Base-by-base conservation (phyloP, 148 eudicot species). In the Rhododendron griersonianum region DNA sequence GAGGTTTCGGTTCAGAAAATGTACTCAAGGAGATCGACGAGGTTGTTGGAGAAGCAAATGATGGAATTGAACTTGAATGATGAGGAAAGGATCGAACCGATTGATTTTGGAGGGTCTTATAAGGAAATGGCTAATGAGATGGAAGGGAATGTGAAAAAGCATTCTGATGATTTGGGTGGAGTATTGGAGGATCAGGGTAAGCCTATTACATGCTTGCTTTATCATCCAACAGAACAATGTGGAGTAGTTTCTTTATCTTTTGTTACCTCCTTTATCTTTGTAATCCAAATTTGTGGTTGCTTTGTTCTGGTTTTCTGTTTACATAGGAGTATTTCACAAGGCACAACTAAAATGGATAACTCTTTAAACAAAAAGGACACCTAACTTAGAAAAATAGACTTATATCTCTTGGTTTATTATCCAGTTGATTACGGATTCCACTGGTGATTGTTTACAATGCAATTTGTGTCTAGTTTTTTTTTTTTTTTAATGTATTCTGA, bases 11-110 rank as follows among this genome's bases (percentile, higher is more conserved):
- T 88, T 35, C 84, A 69, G 84, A 44, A 55, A 65, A 87, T 11
- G 51, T 89, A 89, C 88, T 90, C 94, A 0, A 81, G 96, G 28
- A 71, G 93, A 41, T 90, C 92, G 5, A 84, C 87, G 1, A 91
- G 94, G 91, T 81, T 93, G 90, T 80, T 85, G 78, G 89, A 87
- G 85, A 92, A 88, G 88, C 84, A 81, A 85, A 44, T 69, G 87
- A 80, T n/a, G 83, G 88, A 88, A 35, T 14, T 84, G 67, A 84
- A 74, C 4, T 23, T 67, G 78, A 86, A 90, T 69, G 85, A 80
- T 14, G n/a, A 16, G 57, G 89, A 67, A 51, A 78, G 80, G 37
- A 51, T 80, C 6, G 28, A 45, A 78, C 23, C 78, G 19, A 63
- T 23, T 50, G 25, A 45, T 33, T 71, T 71, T 14, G 76, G 41